Conservation (phyloP, 306 rosid species). For the Citrullus colocynthis region DNA sequence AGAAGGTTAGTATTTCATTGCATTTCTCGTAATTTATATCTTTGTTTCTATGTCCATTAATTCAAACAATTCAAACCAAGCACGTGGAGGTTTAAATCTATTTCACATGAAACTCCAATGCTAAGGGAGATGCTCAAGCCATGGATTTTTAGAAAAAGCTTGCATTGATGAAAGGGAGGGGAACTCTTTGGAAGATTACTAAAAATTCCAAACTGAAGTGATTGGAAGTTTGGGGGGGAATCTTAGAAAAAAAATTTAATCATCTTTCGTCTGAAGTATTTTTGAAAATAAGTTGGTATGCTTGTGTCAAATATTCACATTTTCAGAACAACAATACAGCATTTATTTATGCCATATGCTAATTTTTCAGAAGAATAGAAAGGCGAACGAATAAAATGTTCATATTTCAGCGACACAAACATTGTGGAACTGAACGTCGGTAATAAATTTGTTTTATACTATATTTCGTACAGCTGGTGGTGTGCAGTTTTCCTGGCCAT, state of each 20-base stretch:
- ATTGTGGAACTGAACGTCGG: background rate
- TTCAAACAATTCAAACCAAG: background rate
- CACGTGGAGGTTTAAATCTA: background rate
- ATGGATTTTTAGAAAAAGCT: background rate
- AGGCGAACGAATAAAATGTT: background rate
- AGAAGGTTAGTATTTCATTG: slow-evolving; percentile 45
- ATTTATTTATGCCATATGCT: background rate
- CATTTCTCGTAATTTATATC: background rate
- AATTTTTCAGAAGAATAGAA: background rate
- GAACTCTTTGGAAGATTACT: background rate
- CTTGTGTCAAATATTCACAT: background rate
- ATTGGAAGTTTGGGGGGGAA: background rate
- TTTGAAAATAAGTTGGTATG: background rate
- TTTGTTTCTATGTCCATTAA: background rate
- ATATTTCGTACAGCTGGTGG: background rate
- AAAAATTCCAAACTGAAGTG: background rate
- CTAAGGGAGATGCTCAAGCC: background rate
- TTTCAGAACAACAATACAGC: background rate
- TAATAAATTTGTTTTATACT: background rate
- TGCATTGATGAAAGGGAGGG: background rate
- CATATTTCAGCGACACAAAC: background rate
- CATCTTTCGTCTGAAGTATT: background rate
- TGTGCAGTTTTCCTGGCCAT: background rate
- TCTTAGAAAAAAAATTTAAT: background rate
- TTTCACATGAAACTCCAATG: background rate